Evolutionary conservation across 2,329 filamentous ascomycete genomes (phyloP).

Genomic region (Hymenoscyphus albidus): DNA sequence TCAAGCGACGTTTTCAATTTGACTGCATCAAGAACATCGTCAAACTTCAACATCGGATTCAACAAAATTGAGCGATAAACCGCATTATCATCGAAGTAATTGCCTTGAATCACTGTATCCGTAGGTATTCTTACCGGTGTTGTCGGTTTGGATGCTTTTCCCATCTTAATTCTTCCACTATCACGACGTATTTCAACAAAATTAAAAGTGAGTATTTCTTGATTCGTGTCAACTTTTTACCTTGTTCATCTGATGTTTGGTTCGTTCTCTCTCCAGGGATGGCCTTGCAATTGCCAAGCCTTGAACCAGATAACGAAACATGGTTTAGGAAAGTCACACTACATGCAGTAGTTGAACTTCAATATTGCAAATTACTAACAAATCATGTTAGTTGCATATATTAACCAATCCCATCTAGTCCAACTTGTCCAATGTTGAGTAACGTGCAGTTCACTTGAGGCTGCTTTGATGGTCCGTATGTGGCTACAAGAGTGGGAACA

Average conservation of each 20-base stretch:
- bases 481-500: too few relatives aligned
- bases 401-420: too few relatives aligned
- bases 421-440: too few relatives aligned
- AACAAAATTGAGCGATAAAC: background rate
- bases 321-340: background rate
- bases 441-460: too few relatives aligned
- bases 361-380: too few relatives aligned
- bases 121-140: background rate
- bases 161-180: background rate
- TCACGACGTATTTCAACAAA: background rate
- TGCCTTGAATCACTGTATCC: background rate
- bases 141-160: background rate
- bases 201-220: background rate
- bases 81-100: background rate
- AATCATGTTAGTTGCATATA: too few relatives aligned
- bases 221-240: background rate
- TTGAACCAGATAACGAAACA: slow-evolving; percentile 1
- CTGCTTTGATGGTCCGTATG: too few relatives aligned
- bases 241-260: background rate
- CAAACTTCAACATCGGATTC: background rate
- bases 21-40: background rate
- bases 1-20: slow-evolving; percentile 9
- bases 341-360: too few relatives aligned
- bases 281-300: background rate
- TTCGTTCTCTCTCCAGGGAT: background rate